Evolutionary conservation across 2,329 filamentous ascomycete species (phyloP), one percentile per base, ranked within the genome.

Genomic region (Shiraia sp.): DNA sequence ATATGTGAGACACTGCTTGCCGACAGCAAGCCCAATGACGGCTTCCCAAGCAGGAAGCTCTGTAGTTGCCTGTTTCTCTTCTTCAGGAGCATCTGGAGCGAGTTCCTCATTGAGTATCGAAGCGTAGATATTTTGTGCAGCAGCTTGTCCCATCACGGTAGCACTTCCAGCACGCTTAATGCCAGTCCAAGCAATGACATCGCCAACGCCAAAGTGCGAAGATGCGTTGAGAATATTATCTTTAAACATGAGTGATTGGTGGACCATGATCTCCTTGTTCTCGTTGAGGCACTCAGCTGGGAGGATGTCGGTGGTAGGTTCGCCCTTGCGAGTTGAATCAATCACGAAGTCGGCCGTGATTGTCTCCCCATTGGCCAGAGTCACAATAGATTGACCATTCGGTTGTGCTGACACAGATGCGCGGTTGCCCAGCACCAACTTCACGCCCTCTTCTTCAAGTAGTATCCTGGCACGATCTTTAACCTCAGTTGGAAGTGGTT

Each of bases 91-190:
- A 6, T 45, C 35, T 9, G 44, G 23, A 13, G 40, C 26, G 10
- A 56, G 48, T 32, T 70, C 67, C 1, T 58, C 57, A 41, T 68
- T 69, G 10, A 69, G 47, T n/a, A 69, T 67, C 3, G 57, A 56
- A 3, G 60, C 53, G 47, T 61, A 68, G 23, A 70, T 48, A 36
- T 91, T 91, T 38, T 77, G 69, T 6, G 82, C 86, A 3, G 80
- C 79, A 47, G 79, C 75, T 57, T 83, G 80, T 26, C 87, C 88
- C 75, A 85, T 83, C 59, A 87, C 80, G 79, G 91, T 88, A 24
- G 88, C 88, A 12, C 76, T 80, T 16, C 88, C 87, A 56, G 85
- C 88, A 31, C 88, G 84, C 74, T 90, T 91, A 72, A 92, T 90
- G 30, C 87, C 87, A 0, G 84, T 79, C 87, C 88, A 91, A 33